Conservation (phyloP, 2,329 filamentous ascomycete species). For the Clonostachys solani region DNA sequence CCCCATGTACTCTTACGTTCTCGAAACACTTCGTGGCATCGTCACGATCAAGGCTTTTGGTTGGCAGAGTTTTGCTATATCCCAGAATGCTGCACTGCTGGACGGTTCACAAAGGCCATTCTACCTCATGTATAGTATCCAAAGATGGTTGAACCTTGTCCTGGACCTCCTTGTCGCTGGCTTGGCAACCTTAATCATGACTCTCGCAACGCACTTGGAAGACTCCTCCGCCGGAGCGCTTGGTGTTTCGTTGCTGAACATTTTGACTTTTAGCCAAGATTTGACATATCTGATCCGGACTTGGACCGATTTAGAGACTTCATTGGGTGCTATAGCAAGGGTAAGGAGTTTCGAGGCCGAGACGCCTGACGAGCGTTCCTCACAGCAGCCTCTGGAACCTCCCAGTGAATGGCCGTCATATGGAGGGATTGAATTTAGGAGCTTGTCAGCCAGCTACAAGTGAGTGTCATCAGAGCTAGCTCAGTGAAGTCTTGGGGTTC, state of each 20-base stretch:
- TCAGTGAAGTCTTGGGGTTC: constrained; percentile 16
- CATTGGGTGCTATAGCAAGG: constrained; percentile 14
- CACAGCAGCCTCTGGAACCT: constrained; percentile 7
- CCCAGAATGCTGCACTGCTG: constrained; percentile 26
- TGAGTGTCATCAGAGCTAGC: background rate
- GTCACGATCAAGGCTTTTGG: constrained; percentile 44
- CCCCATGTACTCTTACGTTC: constrained; percentile 45
- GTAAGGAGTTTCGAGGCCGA: constrained; percentile 15
- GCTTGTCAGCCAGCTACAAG: constrained; percentile 25
- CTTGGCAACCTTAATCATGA: constrained; percentile 39
- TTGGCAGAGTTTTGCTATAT: constrained; percentile 34
- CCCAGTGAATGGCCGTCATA: constrained; percentile 19
- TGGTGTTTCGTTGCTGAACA: constrained; percentile 13
- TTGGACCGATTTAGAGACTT: constrained; percentile 25
- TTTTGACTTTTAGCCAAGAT: constrained; percentile 14
- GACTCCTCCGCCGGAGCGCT: constrained; percentile 20
- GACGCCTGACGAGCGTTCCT: constrained; percentile 9
- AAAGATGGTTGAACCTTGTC: constrained; percentile 42
- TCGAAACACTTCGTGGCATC: constrained; percentile 40
- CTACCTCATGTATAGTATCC: constrained; percentile 42
- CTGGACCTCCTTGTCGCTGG: constrained; percentile 41
- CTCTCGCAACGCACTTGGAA: constrained; percentile 28
- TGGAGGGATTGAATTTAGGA: constrained; percentile 20
- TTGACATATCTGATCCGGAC: constrained; percentile 14
- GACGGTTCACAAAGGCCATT: constrained; percentile 42